These are phyloP conservation scores for Xylariomycetidae sp. DNA, from an alignment of 2,329 filamentous ascomycete species.

Conservation along the genomic window DNA sequence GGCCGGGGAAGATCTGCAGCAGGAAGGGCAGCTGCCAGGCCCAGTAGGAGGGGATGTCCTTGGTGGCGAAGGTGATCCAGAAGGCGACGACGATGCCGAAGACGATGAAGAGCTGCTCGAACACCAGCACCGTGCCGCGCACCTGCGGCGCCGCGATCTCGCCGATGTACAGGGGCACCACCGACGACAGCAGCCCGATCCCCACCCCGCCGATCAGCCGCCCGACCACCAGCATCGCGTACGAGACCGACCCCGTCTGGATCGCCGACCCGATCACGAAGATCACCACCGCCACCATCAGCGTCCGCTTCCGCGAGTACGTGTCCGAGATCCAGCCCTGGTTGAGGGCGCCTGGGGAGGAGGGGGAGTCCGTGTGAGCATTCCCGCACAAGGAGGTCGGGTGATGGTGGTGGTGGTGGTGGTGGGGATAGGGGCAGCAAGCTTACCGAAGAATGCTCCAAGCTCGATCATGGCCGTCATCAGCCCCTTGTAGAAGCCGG, in stretches of 20 bases:
- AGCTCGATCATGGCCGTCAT: constrained; percentile 43
- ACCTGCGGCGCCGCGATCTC: constrained; percentile 18
- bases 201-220: constrained; percentile 50
- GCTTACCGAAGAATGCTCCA: constrained; percentile 52
- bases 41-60: constrained; percentile 29
- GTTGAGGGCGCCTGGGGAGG: constrained; percentile 44
- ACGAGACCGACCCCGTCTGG: constrained; percentile 42
- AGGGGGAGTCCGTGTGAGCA: no score
- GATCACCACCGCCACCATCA: constrained; percentile 40
- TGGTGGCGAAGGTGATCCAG: constrained; percentile 24
- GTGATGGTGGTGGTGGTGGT: no score
- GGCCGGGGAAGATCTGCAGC: constrained; percentile 22
- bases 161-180: constrained; percentile 18
- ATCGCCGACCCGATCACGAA: constrained; percentile 37
- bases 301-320: constrained; percentile 46
- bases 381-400: no score
- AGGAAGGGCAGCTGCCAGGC: constrained; percentile 24
- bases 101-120: constrained; percentile 22
- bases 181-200: constrained; percentile 36
- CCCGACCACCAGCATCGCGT: constrained; percentile 44
- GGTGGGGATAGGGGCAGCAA: no score
- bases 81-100: constrained; percentile 23
- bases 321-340: constrained; percentile 48
- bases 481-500: constrained; percentile 28
- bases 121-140: constrained; percentile 11